Conservation (phyloP, 768 basidiomycete species). For the Daedaleopsis nitida region DNA sequence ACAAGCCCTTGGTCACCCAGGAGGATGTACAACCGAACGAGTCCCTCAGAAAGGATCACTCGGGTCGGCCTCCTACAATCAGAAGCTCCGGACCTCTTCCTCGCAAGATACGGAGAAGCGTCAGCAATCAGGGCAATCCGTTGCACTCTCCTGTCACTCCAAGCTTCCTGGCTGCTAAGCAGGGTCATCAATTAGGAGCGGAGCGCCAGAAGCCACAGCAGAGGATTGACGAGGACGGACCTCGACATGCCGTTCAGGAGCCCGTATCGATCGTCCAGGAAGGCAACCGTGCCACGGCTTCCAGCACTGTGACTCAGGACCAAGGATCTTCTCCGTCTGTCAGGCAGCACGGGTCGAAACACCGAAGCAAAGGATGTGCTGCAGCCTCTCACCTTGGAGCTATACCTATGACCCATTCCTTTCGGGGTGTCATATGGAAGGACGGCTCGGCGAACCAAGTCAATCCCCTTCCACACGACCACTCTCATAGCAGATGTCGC, state of each 20-base stretch:
- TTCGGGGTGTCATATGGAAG: no score
- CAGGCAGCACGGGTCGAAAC: not conserved
- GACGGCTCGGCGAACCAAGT: no score
- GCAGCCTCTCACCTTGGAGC: no score
- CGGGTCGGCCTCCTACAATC: slow-evolving; percentile 3
- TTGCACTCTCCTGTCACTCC: no score
- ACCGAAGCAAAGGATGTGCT: no score
- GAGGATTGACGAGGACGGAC: not conserved
- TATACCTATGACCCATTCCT: no score
- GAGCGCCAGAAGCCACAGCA: not conserved
- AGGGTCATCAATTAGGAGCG: not conserved
- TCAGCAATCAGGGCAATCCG: not conserved
- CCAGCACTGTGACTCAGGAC: not conserved
- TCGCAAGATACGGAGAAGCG: not conserved
- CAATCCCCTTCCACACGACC: no score
- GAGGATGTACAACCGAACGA: slow-evolving; percentile 18
- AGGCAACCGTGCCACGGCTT: not conserved
- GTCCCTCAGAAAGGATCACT: not conserved
- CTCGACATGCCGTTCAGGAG: not conserved
- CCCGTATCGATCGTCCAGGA: no score
- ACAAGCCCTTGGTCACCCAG: not conserved
- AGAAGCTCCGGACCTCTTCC: slow-evolving; percentile 1
- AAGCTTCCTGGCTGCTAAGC: no score
- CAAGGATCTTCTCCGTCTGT: not conserved
- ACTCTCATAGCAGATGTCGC: no score